These are phyloP conservation scores for Spinacia oleracea DNA, from an alignment of 179 eudicot species.

Conservation along the genomic window DNA sequence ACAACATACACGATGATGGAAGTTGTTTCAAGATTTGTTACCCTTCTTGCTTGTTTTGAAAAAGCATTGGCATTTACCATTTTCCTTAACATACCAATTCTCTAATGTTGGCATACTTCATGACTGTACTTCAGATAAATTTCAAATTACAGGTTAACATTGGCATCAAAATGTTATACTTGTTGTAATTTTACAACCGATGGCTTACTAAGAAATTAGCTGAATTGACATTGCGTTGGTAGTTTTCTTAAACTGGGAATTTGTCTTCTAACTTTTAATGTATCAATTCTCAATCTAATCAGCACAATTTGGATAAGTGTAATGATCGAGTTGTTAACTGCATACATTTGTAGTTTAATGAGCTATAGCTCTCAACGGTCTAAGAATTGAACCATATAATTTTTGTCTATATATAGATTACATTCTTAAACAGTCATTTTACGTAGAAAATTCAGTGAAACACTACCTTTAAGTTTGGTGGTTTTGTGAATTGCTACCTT, in stretches of 20 bases:
- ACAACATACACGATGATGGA: too few relatives aligned
- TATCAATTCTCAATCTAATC: not conserved
- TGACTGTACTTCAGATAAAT: not conserved
- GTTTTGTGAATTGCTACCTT: too few relatives aligned
- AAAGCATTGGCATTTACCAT: not conserved
- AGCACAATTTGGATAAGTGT: not conserved
- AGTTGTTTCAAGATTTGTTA: not conserved
- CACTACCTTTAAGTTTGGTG: too few relatives aligned
- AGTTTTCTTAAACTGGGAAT: not conserved
- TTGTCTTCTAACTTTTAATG: not conserved
- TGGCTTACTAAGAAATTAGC: not conserved
- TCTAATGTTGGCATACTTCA: not conserved
- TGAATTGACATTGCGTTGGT: not conserved
- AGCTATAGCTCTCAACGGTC: not conserved
- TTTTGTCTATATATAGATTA: not conserved
- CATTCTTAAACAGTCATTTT: constrained; percentile 33
- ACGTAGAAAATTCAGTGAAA: too few relatives aligned
- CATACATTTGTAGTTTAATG: not conserved
- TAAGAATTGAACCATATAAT: not conserved
- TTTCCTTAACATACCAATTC: not conserved
- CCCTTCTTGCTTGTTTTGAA: not conserved
- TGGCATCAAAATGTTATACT: not conserved
- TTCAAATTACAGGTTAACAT: too few relatives aligned
- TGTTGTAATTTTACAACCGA: not conserved
- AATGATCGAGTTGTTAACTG: not conserved